These are phyloP conservation scores for Dryas octopetala DNA, from an alignment of 306 rosid species.

Conservation along the genomic window DNA sequence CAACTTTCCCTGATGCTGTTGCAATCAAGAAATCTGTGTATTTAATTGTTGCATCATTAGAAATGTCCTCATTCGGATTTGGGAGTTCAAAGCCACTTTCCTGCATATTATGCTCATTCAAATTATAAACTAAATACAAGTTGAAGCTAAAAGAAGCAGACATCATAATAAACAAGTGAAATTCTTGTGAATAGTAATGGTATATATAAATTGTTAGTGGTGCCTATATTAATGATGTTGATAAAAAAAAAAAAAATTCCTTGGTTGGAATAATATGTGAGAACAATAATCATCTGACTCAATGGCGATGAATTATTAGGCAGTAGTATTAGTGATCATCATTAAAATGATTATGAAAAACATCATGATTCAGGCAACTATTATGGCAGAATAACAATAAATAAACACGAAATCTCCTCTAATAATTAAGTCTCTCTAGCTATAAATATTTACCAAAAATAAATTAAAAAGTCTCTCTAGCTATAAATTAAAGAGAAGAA, in stretches of 20 bases:
- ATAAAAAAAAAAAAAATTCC: too few species aligned
- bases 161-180: neutral
- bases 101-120: slow-evolving; percentile 11
- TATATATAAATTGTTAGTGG: neutral
- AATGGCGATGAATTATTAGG: neutral
- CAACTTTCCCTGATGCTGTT: slow-evolving; percentile 31
- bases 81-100: slow-evolving; percentile 8
- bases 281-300: too few species aligned
- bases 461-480: too few species aligned
- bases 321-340: neutral
- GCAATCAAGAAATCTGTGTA: slow-evolving; percentile 24
- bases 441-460: too few species aligned
- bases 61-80: neutral
- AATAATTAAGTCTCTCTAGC: too few species aligned
- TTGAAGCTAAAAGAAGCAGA: neutral
- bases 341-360: neutral
- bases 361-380: neutral
- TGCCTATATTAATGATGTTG: neutral
- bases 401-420: too few species aligned
- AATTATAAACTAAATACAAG: neutral
- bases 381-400: neutral
- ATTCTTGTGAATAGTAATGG: neutral
- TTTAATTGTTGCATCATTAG: slow-evolving; percentile 1
- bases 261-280: neutral
- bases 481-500: too few species aligned